phyloP scores from a whole-genome alignment of 2,329 filamentous ascomycete species.

The Juglanconis oblonga region DNA sequence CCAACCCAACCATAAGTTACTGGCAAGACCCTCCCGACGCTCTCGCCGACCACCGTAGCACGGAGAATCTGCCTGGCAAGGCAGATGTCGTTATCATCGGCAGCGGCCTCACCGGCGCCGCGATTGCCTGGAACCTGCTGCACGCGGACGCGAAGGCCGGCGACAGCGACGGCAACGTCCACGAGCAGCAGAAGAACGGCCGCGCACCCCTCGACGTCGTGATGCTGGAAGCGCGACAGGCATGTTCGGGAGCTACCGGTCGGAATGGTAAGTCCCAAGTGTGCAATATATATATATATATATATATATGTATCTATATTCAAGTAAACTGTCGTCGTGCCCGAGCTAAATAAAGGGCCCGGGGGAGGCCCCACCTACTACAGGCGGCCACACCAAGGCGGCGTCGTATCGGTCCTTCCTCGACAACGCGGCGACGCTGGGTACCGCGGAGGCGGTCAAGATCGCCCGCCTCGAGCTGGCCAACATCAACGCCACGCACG shows the following conservation, averaged over 20 bases:
- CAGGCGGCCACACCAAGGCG: constrained; percentile 42
- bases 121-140: constrained; percentile 53
- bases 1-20: constrained; percentile 54
- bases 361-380: not conserved
- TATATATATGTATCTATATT: too few species aligned
- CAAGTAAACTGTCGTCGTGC: too few species aligned
- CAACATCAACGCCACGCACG: constrained; percentile 54
- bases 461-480: constrained; percentile 50
- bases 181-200: not conserved
- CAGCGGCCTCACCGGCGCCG: constrained; percentile 62
- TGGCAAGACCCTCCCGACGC: constrained; percentile 56
- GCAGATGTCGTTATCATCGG: constrained; percentile 63
- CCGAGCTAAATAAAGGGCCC: not conserved
- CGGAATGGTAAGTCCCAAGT: constrained; percentile 41
- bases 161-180: not conserved
- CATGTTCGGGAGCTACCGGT: constrained; percentile 65
- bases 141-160: constrained; percentile 22
- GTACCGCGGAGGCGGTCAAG: constrained; percentile 45
- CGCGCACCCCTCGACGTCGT: constrained; percentile 41
- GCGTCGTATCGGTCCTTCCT: constrained; percentile 48
- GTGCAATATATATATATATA: too few species aligned
- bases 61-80: constrained; percentile 45
- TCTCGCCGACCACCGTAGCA: constrained; percentile 48
- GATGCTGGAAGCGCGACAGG: constrained; percentile 63
- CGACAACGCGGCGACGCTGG: constrained; percentile 41